Conservation (phyloP, 176 grass and related monocot species). For the Triticum urartu region DNA sequence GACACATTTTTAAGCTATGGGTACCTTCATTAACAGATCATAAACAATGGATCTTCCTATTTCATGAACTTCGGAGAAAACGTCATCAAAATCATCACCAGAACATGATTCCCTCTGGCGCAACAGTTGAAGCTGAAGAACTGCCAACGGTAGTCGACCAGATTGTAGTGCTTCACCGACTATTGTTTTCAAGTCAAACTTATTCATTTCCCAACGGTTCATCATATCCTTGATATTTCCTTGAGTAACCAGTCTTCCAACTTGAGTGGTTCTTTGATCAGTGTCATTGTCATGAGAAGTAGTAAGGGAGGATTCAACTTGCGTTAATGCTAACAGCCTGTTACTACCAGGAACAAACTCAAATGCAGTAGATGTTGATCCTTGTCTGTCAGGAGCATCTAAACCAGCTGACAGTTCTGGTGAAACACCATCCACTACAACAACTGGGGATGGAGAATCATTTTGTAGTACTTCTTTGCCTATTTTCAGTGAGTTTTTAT, state of each 20-base stretch:
- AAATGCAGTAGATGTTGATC: slow-evolving; percentile 27
- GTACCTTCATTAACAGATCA: slow-evolving; percentile 92
- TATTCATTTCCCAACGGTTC: slow-evolving; percentile 75
- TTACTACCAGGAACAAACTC: slow-evolving; percentile 45
- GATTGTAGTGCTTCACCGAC: slow-evolving; percentile 90
- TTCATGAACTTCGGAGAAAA: slow-evolving; percentile 82
- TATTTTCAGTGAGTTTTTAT: slow-evolving; percentile 48
- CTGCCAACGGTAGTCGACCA: slow-evolving; percentile 86
- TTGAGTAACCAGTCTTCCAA: slow-evolving; percentile 45
- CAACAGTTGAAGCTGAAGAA: slow-evolving; percentile 90
- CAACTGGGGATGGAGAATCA: slow-evolving; percentile 48
- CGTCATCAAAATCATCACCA: slow-evolving; percentile 54
- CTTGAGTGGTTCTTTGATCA: slow-evolving; percentile 33
- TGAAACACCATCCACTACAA: slow-evolving; percentile 46
- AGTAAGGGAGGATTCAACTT: slow-evolving; percentile 52
- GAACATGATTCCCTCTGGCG: slow-evolving; percentile 56
- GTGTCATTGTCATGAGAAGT: slow-evolving; percentile 28
- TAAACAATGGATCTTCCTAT: slow-evolving; percentile 85
- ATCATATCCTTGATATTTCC: slow-evolving; percentile 96
- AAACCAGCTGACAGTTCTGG: slow-evolving; percentile 34
- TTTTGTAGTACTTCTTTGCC: slow-evolving; percentile 47
- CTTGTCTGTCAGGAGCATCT: slow-evolving; percentile 40
- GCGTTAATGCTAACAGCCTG: slow-evolving; percentile 43
- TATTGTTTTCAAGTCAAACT: slow-evolving; percentile 73
- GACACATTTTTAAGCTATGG: slow-evolving; percentile 20